These are phyloP conservation scores for Kentomonas sorsogonicus DNA, from an alignment of 208 protist species.

Conservation along the genomic window DNA sequence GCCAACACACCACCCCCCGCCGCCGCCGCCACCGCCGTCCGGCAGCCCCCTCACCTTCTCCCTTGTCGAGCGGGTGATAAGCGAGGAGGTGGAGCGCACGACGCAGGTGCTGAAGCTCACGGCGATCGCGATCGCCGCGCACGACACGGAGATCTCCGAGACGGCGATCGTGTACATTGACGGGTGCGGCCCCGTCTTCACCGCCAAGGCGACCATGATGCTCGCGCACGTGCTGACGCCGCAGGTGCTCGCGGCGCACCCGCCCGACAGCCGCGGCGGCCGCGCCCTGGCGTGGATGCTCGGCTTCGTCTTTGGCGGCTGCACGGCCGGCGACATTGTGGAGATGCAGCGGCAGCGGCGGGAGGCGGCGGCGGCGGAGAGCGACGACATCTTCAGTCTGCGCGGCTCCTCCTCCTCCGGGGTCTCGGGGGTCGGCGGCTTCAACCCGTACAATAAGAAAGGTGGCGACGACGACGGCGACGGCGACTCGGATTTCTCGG, in stretches of 20 bases:
- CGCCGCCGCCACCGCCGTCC: constrained; percentile 18
- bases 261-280: constrained; percentile 30
- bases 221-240: constrained; percentile 45
- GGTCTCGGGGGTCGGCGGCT: constrained; percentile 20
- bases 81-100: constrained; percentile 18
- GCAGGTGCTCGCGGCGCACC: constrained; percentile 39
- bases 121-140: constrained; percentile 25
- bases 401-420: constrained; percentile 21
- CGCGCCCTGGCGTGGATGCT: constrained; percentile 36
- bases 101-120: constrained; percentile 24
- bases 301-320: constrained; percentile 44
- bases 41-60: constrained; percentile 23
- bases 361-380: constrained; percentile 11
- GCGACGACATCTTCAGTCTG: constrained; percentile 9
- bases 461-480: constrained; percentile 13
- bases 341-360: constrained; percentile 23
- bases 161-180: constrained; percentile 34
- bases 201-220: constrained; percentile 49
- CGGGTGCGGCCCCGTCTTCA: constrained; percentile 28
- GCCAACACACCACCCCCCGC: neutral
- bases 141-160: constrained; percentile 33
- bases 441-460: constrained; percentile 11
- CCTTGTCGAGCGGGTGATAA: constrained; percentile 22
- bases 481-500: constrained; percentile 4
- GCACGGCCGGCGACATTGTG: constrained; percentile 24